Conservation (phyloP, 2,329 filamentous ascomycete genomes). For the Aspergillus texensis region DNA sequence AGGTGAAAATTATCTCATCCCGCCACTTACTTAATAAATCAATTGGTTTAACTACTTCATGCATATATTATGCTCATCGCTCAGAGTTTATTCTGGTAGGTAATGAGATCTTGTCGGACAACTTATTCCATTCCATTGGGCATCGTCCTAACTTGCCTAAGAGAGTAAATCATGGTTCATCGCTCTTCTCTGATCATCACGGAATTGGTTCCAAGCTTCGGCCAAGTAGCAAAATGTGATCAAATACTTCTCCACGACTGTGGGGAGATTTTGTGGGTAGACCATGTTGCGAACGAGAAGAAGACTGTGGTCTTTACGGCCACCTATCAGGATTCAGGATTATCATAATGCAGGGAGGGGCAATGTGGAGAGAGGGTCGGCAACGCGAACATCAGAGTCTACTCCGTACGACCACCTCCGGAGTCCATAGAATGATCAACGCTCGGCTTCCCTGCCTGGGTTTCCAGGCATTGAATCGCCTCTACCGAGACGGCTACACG, state of each 20-base stretch:
- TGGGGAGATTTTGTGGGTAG: not conserved
- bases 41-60: not conserved
- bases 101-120: not conserved
- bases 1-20: not conserved
- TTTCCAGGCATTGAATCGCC: not conserved
- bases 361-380: not conserved
- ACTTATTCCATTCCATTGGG: not conserved
- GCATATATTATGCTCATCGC: not conserved
- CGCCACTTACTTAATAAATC: not conserved
- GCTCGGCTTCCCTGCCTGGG: not conserved
- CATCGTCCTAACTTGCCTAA: not conserved
- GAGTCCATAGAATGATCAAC: not conserved
- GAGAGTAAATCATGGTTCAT: not conserved
- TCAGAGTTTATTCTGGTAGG: not conserved
- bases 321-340: not conserved
- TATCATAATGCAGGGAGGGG: not conserved
- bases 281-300: not conserved
- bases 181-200: not conserved
- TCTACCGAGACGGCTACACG: conserved; percentile 14
- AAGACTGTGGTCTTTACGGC: not conserved
- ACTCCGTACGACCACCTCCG: not conserved
- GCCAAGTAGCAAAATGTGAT: not conserved
- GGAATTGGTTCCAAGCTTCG: not conserved
- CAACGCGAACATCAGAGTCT: not conserved
- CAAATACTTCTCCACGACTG: not conserved